Evolutionary conservation across 345 rosid genomes (phyloP), one percentile per base, ranked within the genome.

Genomic region (Acer negundo): DNA sequence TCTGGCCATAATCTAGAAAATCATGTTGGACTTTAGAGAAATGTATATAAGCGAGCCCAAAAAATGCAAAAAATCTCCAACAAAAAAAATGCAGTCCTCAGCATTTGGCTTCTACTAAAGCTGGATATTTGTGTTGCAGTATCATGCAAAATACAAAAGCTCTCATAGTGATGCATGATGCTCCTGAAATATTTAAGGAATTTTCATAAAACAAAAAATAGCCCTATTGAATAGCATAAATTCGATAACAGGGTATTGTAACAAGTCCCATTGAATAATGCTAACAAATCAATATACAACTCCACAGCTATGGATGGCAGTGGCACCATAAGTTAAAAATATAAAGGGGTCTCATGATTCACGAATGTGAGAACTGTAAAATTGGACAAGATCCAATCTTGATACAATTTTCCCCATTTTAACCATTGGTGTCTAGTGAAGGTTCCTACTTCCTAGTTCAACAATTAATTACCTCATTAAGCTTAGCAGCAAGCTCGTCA

Each of bases 401-500:
- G 46, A 42, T 42, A 7, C 46, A 42, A 9, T 7, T 42, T 42
- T 42, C 46, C 10, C 46, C 46, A 7, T 42, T 42, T 42, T 42
- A 42, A 42, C 46, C 46, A 42, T 42, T 42, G 1, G 38, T 3
- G 38, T 31, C 38, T 31, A 31, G 46, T 42, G 46, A 42, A 42
- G 46, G 46, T 6, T 42, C 10, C 46, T 42, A 42, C 0, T 31
- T 31, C 38, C 38, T 35, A 35, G 38, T 35, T 6, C 38, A 35
- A 35, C 10, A 42, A 42, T 42, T 42, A 42, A 9, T 42, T 42
- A 93, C 98, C 97, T 91, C 89, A 72, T 88, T 87, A 79, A 95
- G 94, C 82, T 92, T 95, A 0, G 89, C 66, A 44, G 86, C 87
- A 63, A 95, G 97, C 38, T 87, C 79, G 78, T 91, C 94, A 13